Evolutionary conservation across 805 yeast genomes (phyloP), one percentile per base, ranked within the genome.

Genomic region (Deakozyma indianensis): DNA sequence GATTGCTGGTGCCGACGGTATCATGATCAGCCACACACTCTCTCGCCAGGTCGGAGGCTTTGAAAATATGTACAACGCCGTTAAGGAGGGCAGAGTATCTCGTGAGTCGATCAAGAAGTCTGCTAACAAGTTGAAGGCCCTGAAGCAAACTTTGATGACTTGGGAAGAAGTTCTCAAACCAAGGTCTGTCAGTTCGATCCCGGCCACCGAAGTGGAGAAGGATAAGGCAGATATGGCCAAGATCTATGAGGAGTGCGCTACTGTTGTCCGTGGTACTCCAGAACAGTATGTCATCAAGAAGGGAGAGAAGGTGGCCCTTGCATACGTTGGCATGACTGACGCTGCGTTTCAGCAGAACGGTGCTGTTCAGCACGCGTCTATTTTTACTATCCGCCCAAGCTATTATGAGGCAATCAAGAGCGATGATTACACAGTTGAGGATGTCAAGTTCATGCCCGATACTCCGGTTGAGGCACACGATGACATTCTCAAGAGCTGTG

Each of bases 1-100:
- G 18, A 67, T 67, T 44, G 81, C 80, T 3, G 77, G 80, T 2
- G 74, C 80, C 57, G 81, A 76, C 56, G 61, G 75, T 50, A 73
- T 75, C 7, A 68, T 76, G 71, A 75, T 76, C 22, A 75, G 81
- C 56, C 78, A 73, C 53, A 73, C 70, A 52, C 58, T 59, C 49
- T 61, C 62, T n/a, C 63, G 71, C 22, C 81, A 76, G 54, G 64
- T 66, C 42, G 80, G 75, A 51, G 78, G 78, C n/a, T 60, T 74
- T 11, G 66, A 64, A 18, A 55, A 59, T 14, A 47, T 65, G 42
- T 53, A 58, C 21, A 62, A 61, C 23, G 64, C 63, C 14, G 52
- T 52, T 15, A 38, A 46, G 11, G 53, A 50, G 29, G 63, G 74
- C 41, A 71, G 27, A 4, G 45, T 53, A 9, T 24, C 49, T 11